These are phyloP conservation scores for Tolypocladium nubicola DNA, from an alignment of 2,329 filamentous ascomycete species.

Conservation along the genomic window DNA sequence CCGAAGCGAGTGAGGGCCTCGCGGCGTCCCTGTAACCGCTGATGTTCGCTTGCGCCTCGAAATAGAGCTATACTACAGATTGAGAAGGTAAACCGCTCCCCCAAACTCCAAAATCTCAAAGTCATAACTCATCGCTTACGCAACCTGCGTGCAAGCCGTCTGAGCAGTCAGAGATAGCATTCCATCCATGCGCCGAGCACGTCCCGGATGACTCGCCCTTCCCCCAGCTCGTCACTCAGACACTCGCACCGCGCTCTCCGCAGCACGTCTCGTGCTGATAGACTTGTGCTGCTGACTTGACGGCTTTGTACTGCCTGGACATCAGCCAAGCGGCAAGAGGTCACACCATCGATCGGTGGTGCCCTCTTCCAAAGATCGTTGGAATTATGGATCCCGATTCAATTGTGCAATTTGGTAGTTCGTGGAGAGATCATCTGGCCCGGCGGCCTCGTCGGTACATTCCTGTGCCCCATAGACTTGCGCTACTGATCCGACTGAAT, in stretches of 20 bases:
- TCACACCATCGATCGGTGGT: not conserved
- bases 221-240: not conserved
- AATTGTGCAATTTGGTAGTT: not conserved
- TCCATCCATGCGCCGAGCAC: not conserved
- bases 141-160: not conserved
- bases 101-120: not conserved
- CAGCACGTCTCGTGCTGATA: not conserved
- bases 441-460: not conserved
- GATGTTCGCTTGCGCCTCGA: not conserved
- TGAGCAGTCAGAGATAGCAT: not conserved
- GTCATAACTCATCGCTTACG: not conserved
- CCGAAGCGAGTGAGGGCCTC: not conserved
- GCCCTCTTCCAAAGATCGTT: not conserved
- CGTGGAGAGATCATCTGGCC: not conserved
- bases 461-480: not conserved
- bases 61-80: not conserved
- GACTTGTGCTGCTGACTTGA: not conserved
- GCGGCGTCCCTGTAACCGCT: not conserved
- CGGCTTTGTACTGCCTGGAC: not conserved
- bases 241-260: not conserved
- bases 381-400: not conserved
- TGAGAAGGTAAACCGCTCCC: not conserved
- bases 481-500: not conserved
- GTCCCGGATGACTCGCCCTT: not conserved
- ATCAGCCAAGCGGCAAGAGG: no score